Evolutionary conservation across 2,329 filamentous ascomycete species (phyloP).

Genomic region (Pestalotiopsis sp.): DNA sequence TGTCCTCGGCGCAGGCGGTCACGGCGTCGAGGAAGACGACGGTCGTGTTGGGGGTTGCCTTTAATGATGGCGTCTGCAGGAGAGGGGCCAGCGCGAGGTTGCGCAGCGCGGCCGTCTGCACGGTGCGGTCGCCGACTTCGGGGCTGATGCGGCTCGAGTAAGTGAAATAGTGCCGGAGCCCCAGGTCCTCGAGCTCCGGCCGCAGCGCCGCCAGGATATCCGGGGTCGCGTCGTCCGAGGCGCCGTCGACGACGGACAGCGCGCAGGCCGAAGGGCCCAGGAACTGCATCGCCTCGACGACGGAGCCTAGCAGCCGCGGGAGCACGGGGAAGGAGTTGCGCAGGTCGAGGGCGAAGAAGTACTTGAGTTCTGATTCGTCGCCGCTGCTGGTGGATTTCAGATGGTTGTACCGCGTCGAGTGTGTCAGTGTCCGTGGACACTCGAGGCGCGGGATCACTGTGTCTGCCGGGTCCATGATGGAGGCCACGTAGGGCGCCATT

Average conservation of each 20-base stretch:
- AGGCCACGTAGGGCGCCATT: conserved; percentile 23
- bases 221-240: conserved; percentile 55
- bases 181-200: conserved; percentile 38
- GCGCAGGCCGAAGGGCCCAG: conserved; percentile 52
- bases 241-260: conserved; percentile 57
- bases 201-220: conserved; percentile 48
- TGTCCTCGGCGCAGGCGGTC: conserved; percentile 53
- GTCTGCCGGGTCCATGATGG: conserved; percentile 29
- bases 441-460: conserved; percentile 23
- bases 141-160: conserved; percentile 45
- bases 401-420: conserved; percentile 19
- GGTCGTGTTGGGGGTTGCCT: no score
- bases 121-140: conserved; percentile 43
- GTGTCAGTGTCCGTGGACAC: conserved; percentile 25
- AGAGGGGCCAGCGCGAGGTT: conserved; percentile 55
- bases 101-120: conserved; percentile 49
- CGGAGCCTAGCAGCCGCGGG: conserved; percentile 51
- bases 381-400: conserved; percentile 12
- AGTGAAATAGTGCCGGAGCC: conserved; percentile 41
- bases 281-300: conserved; percentile 50
- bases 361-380: conserved; percentile 25
- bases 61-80: no score
- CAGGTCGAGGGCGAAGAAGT: conserved; percentile 57
- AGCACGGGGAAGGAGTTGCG: conserved; percentile 46
- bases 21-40: conserved; percentile 59